Base-by-base conservation (phyloP, 805 yeast species). In the Ogataea haglerorum region DNA sequence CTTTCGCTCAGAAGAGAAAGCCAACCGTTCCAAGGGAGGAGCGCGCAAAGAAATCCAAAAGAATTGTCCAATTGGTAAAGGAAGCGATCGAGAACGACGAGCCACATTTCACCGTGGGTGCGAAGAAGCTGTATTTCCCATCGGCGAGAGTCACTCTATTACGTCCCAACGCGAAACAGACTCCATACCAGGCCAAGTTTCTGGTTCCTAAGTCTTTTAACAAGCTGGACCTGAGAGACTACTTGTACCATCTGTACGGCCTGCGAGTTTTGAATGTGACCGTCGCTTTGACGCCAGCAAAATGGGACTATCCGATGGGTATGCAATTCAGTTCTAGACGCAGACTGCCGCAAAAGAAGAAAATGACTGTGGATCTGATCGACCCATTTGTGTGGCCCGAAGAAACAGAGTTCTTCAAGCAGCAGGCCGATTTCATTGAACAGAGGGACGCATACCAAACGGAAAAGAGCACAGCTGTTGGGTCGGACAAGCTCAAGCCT, bases 321-420 rank as follows among this genome's bases (percentile, higher is more conserved):
- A 72, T 72, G 52, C 71, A 73, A 13, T 70, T 72, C 32, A 64
- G 75, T 45, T 82, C 88, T 13, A 80, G 96, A 60, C 78, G 74
- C 67, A 77, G 95, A 65, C 69, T 72, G 6, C 80, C 90, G 1
- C 96, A 88, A 66, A 75, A 78, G 50, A 93, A 93, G 70, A 90
- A 89, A 65, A 93, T 93, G 98, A 91, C 96, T 16, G 84, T 93
- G 38, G 98, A 90, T 54, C 85, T 93, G 91, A 81, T 80, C 43
- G 88, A 91, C 51, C 99, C 99, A 17, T 93, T 93, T 60, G 74
- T 93, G 34, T 93, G 97, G 96, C 99, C 99, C 4, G 82, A 75
- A 27, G 71, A 67, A 32, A 54, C 59, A n/a, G 53, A 54, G 55
- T 67, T 49, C 53, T 64, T 40, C 48, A 51, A 52, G 46, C 63